Conservation (phyloP, 768 basidiomycete species). For the Peribolospora baueri region DNA sequence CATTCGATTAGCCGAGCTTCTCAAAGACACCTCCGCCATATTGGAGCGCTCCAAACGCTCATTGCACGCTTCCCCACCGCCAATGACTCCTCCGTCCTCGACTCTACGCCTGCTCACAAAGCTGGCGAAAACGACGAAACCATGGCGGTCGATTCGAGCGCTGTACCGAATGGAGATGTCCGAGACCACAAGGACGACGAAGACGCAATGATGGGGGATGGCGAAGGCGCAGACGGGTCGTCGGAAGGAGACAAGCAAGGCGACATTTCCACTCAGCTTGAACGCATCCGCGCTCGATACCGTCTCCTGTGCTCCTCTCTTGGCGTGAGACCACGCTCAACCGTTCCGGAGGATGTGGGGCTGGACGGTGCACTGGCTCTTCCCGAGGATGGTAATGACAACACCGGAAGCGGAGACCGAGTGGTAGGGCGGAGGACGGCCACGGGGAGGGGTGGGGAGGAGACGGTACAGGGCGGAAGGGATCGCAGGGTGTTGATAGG, state of each 20-base stretch:
- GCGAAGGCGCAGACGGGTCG: too few relatives aligned
- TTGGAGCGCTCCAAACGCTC: constrained; percentile 42
- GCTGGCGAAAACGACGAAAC: neutral
- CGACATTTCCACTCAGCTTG: constrained; percentile 53
- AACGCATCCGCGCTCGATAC: constrained; percentile 68
- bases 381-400: too few relatives aligned
- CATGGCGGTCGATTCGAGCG: neutral
- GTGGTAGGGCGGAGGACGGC: too few relatives aligned
- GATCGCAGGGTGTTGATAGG: too few relatives aligned
- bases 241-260: constrained; percentile 11
- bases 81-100: constrained; percentile 33
- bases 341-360: constrained; percentile 2
- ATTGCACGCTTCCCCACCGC: constrained; percentile 48
- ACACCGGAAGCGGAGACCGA: too few relatives aligned
- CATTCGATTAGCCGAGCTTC: neutral
- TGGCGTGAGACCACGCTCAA: constrained; percentile 32
- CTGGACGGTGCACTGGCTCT: neutral
- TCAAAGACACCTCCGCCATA: constrained; percentile 29
- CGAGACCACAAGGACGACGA: neutral
- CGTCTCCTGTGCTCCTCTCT: constrained; percentile 60
- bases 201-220: neutral
- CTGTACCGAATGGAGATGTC: neutral
- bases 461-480: too few relatives aligned
- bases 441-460: too few relatives aligned
- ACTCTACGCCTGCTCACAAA: constrained; percentile 8